phyloP scores from a whole-genome alignment of 306 rosid genomes.

The Canavalia ensiformis region DNA sequence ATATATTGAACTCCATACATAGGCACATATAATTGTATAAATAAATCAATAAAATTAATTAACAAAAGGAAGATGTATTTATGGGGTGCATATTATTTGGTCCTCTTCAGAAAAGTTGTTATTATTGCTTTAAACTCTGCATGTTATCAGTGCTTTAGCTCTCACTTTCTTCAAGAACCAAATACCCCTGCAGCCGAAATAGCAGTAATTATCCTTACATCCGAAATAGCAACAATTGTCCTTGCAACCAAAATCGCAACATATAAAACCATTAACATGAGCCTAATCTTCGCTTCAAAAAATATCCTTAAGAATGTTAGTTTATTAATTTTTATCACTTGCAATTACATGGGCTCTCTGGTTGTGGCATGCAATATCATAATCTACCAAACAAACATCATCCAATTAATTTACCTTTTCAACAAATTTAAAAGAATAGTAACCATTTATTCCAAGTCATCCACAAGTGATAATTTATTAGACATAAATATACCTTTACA shows the following conservation, averaged over 20 bases:
- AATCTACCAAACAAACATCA: constrained; percentile 58
- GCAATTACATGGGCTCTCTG: constrained; percentile 66
- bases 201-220: constrained; percentile 73
- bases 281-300: constrained; percentile 15
- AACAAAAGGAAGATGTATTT: constrained; percentile 36
- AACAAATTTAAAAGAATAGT: background rate
- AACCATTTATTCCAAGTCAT: background rate
- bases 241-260: constrained; percentile 59
- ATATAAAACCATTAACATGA: constrained; percentile 12
- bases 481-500: constrained; percentile 61
- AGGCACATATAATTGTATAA: constrained; percentile 9
- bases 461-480: background rate
- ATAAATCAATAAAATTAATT: constrained; percentile 19
- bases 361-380: constrained; percentile 47
- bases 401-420: background rate
- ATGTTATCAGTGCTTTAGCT: constrained; percentile 83
- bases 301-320: background rate
- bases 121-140: constrained; percentile 91
- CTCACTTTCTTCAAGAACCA: constrained; percentile 82
- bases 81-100: constrained; percentile 5
- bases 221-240: constrained; percentile 71
- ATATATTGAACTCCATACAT: background rate
- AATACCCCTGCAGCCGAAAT: constrained; percentile 73
- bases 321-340: constrained; percentile 52
- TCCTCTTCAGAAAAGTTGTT: constrained; percentile 76